A percentile compares a stretch with the other conserved stretches of the same genome.
phyloP scores from a whole-genome alignment of 2,329 filamentous ascomycete genomes.

The Verticillium nonalfalfae region DNA sequence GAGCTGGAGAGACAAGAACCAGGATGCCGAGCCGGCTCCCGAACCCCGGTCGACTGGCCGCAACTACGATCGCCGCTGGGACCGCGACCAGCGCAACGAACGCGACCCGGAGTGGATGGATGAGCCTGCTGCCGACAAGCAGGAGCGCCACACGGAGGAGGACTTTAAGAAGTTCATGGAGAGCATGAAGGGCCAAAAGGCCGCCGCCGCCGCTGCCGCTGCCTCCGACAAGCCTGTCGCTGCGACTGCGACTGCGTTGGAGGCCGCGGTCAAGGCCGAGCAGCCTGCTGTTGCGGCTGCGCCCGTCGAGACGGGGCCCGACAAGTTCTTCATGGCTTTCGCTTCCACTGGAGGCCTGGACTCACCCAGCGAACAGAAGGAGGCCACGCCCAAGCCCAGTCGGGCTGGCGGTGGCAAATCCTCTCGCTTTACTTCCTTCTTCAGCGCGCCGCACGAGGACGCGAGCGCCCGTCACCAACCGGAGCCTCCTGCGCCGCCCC shows the following conservation, averaged over 20 bases:
- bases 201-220: slow-evolving; percentile 20
- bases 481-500: slow-evolving; percentile 23
- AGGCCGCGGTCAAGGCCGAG: slow-evolving; percentile 35
- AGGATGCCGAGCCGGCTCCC: slow-evolving; percentile 26
- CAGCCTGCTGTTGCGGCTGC: slow-evolving; percentile 52
- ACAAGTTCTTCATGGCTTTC: slow-evolving; percentile 69
- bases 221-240: slow-evolving; percentile 28
- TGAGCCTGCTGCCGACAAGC: slow-evolving; percentile 61
- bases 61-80: slow-evolving; percentile 44
- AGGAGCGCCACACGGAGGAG: slow-evolving; percentile 72
- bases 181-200: slow-evolving; percentile 68
- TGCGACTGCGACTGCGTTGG: slow-evolving; percentile 24
- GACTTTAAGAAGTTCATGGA: slow-evolving; percentile 96
- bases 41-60: slow-evolving; percentile 43
- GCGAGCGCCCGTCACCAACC: neutral
- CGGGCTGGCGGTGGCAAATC: slow-evolving; percentile 57
- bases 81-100: slow-evolving; percentile 56
- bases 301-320: slow-evolving; percentile 60
- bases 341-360: slow-evolving; percentile 32
- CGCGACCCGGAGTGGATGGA: slow-evolving; percentile 92
- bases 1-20: slow-evolving; percentile 51
- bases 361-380: slow-evolving; percentile 43
- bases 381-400: slow-evolving; percentile 35
- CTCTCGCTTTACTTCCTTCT: slow-evolving; percentile 83
- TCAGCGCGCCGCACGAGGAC: slow-evolving; percentile 38